Base-by-base conservation (phyloP, 192 early-diverging fungal species). In the Funneliformis mosseae region DNA sequence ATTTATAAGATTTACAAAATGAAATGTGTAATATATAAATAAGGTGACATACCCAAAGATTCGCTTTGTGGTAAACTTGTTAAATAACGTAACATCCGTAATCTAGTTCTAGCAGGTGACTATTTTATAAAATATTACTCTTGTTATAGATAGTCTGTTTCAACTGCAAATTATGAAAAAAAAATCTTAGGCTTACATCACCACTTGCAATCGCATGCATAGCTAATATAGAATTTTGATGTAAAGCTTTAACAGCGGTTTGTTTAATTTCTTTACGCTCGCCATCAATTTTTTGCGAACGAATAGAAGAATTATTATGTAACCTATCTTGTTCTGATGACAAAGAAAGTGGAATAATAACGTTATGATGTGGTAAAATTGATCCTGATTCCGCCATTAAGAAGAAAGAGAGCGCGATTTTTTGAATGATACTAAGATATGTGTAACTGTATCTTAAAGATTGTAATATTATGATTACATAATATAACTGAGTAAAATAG, bases 141-240 rank as follows among this genome's bases (percentile, higher is more conserved):
- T 5, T 25, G 23, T 67, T 1, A 67, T 28, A 16, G 14, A 50
- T 16, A 16, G 5, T 50, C 5, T 50, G 5, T 12, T 50, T 18
- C 14, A 16, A 50, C 18, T 21, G 50, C 7, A 55, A 55, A 16
- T 21, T 55, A n/a, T n/a, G n/a, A 6, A 55, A 9, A 45, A 45
- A 33, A 33, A 45, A 4, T 28, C 18, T 27, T 33, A 5, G 16
- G 11, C 18, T 33, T 68, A 68, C 66, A 25, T 68, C 66, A 16
- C 66, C 66, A 27, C 66, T 68, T 39, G 66, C 25, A 27, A 68
- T 68, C 14, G 27, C 66, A 1, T 68, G 66, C 66, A 68, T 68
- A 68, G 66, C 16, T 39, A 68, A 28, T 33, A 68, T 39, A 68
- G 66, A 68, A 68, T 68, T 68, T 39, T 68, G 66, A 39, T 68